phyloP scores from a whole-genome alignment of 768 basidiomycete species.

The Boletus speciosus region DNA sequence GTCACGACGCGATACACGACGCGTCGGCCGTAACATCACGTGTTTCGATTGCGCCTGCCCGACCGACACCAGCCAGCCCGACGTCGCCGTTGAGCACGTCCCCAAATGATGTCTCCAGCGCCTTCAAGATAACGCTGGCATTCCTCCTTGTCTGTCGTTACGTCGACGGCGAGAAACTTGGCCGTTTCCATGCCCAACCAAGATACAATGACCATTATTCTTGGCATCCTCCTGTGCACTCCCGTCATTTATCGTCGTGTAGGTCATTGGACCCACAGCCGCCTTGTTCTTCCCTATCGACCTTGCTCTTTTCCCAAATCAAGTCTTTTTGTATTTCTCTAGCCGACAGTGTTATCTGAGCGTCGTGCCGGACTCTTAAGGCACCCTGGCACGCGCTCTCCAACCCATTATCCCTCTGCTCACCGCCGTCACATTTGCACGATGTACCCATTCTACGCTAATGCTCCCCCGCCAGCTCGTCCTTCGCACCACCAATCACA shows the following conservation, averaged over 20 bases:
- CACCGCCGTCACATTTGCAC: not conserved
- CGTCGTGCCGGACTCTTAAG: slow-evolving; percentile 1
- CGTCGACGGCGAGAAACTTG: not conserved
- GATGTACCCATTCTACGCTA: slow-evolving; percentile 4
- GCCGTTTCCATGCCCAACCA: not conserved
- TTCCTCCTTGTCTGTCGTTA: not conserved
- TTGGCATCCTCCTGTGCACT: not conserved
- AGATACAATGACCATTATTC: slow-evolving; percentile 1
- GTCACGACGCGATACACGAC: slow-evolving; percentile 3
- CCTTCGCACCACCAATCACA: not conserved
- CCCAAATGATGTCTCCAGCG: not conserved
- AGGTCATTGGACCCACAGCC: not conserved
- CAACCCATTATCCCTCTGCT: not conserved
- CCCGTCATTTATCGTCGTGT: not conserved
- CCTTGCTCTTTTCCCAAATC: not conserved
- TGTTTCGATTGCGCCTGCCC: not conserved
- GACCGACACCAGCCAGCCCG: no score
- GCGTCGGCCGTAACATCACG: slow-evolving; percentile 2
- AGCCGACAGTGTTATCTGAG: not conserved
- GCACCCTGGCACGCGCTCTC: not conserved
- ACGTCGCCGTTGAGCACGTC: not conserved
- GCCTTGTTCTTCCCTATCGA: slow-evolving; percentile 9
- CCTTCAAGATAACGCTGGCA: not conserved
- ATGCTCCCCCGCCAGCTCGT: not conserved
- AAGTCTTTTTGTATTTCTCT: not conserved